Percentiles rank a stretch among this genome's conserved stretches.
phyloP scores from a whole-genome alignment of 352 stramenopile genomes.

The Phytophthora cryptogea region DNA sequence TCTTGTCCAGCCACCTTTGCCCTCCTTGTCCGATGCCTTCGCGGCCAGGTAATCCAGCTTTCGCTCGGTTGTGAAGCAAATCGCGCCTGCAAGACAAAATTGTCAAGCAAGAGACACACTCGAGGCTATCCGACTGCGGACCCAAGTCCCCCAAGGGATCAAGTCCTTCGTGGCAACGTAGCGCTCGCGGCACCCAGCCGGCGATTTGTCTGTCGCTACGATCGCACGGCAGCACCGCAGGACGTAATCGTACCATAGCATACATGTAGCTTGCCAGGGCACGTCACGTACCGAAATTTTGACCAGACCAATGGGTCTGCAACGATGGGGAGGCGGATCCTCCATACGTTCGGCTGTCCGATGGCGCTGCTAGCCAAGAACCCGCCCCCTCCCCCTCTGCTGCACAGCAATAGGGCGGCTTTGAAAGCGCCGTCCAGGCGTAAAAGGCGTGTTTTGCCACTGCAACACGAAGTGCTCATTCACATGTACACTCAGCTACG shows the following conservation, averaged over 20 bases:
- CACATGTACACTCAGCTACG: slow-evolving; percentile 20
- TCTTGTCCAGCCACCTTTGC: slow-evolving; percentile 17
- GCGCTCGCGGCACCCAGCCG: slow-evolving; percentile 22
- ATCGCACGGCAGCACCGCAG: slow-evolving; percentile 13
- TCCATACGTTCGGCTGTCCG: slow-evolving; percentile 10
- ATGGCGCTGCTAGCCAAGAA: slow-evolving; percentile 18
- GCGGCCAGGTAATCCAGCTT: slow-evolving; percentile 15
- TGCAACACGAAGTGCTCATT: slow-evolving; percentile 12
- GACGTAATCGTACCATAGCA: slow-evolving; percentile 25
- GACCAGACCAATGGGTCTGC: neutral
- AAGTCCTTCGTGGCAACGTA: slow-evolving; percentile 30
- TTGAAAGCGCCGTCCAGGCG: neutral
- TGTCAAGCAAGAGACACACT: slow-evolving; percentile 2
- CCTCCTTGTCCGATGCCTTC: neutral
- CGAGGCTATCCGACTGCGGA: slow-evolving; percentile 18
- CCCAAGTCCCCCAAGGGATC: slow-evolving; percentile 25
- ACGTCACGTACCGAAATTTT: slow-evolving; percentile 33
- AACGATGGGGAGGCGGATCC: slow-evolving; percentile 25
- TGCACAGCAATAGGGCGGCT: slow-evolving; percentile 18
- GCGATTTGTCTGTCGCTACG: slow-evolving; percentile 31
- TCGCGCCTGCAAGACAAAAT: slow-evolving; percentile 23
- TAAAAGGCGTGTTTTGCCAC: slow-evolving; percentile 3
- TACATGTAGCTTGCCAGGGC: too few species aligned
- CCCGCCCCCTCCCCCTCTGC: slow-evolving; percentile 16
- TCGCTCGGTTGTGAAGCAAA: slow-evolving; percentile 33